phyloP scores from a whole-genome alignment of 1,284 basidiomycete species.

The Apiotrichum brassicae region DNA sequence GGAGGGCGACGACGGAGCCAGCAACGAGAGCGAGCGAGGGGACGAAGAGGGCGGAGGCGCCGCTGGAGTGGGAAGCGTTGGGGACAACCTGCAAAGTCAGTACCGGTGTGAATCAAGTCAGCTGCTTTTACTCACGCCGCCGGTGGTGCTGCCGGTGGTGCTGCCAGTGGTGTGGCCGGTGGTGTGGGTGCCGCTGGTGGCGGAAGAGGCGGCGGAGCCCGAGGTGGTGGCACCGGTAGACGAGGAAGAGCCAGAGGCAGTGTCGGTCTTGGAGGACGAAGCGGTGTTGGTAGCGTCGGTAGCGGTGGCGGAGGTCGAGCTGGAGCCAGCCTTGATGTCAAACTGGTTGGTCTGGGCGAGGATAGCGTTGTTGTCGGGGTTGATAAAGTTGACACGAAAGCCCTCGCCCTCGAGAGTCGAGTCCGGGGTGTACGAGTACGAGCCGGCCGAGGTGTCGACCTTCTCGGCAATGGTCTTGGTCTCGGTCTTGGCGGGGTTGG shows the following conservation, averaged over 20 bases:
- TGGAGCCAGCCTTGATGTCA: constrained; percentile 22
- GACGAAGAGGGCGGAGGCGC: constrained; percentile 7
- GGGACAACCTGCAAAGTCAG: not conserved
- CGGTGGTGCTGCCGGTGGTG: not conserved
- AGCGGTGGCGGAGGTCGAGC: not conserved
- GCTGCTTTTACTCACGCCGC: not conserved
- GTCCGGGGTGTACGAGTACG: constrained; percentile 35
- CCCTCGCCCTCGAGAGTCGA: constrained; percentile 19
- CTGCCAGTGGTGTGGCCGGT: not conserved
- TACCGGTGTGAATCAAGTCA: no score
- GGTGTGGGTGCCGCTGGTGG: not conserved
- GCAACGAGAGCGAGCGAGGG: constrained; percentile 16
- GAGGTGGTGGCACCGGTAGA: constrained; percentile 2
- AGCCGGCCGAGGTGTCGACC: constrained; percentile 27
- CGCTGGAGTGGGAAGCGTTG: constrained; percentile 3
- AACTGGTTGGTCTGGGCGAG: constrained; percentile 41
- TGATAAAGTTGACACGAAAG: constrained; percentile 23
- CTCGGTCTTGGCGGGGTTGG: constrained; percentile 19
- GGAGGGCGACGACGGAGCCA: constrained; percentile 7
- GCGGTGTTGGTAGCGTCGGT: constrained; percentile 1
- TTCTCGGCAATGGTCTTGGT: constrained; percentile 39
- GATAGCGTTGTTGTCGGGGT: constrained; percentile 27
- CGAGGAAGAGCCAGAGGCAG: not conserved
- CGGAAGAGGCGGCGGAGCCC: not conserved
- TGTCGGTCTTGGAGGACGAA: constrained; percentile 9